Evolutionary conservation across 148 eudicot species (phyloP), one percentile per base, ranked within the genome.

Genomic region (Rhododendron griersonianum): DNA sequence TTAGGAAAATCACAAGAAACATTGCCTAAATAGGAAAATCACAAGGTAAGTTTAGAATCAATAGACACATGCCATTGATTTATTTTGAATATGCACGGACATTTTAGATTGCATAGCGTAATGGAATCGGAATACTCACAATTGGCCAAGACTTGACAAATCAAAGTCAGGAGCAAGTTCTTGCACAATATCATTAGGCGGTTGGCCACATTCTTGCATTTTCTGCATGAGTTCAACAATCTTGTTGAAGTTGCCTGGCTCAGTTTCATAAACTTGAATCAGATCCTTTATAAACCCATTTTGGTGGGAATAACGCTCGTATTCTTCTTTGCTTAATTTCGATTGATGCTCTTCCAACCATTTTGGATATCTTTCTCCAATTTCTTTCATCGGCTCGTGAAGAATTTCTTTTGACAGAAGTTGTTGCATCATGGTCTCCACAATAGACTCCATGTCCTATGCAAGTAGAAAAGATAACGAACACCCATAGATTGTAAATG

Each of bases 141-240:
- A 76, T 90, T 93, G 98, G 63, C 99, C 99, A 84, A 97, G 91
- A 90, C 47, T 91, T 35, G 98, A 91, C 65, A 95, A 79, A 91
- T 97, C 98, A 73, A 95, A 93, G 75, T 92, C 99, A 8, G 98
- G 99, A 91, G 95, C 96, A 55, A 97, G 94, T 92, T 97, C 99
- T 61, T 91, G 91, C 81, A 95, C 96, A 51, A 97, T 97, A 83
- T 97, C 99, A 88, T 90, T 94, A 15, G 99, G 99, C 2, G 98
- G 99, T 86, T 95, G 98, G 44, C 99, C 99, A 86, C 99, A 97
- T 86, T 97, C 99, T 90, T 97, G 99, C 98, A 97, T 97, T 87
- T 93, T 97, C 92, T 97, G 99, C 99, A 97, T 95, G 61, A 97
- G 96, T 89, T 95, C 98, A 74, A 97, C 95, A 83, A 97, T 95